phyloP scores from a whole-genome alignment of 78 protist genomes.

The Protostelium mycophagum region DNA sequence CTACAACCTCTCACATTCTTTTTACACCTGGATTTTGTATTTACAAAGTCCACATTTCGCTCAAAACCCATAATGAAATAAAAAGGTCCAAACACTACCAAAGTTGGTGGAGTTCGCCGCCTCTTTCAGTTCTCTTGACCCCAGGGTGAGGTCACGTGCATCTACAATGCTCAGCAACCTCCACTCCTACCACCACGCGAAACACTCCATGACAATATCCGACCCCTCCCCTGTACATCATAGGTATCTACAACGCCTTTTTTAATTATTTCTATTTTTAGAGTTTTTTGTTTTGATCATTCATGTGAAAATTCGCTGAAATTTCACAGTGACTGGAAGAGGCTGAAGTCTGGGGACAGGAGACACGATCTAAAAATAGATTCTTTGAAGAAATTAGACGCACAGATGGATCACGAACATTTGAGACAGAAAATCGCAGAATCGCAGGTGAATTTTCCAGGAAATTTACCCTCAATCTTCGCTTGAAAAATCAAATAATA shows the following conservation, averaged over 20 bases:
- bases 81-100: slow-evolving; percentile 33
- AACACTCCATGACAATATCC: slow-evolving; percentile 9
- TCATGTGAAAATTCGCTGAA: no score
- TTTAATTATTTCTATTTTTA: no score
- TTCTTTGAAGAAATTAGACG: slow-evolving; percentile 41
- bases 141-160: slow-evolving; percentile 32
- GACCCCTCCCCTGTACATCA: no score
- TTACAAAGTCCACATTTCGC: no score
- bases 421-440: slow-evolving; percentile 31
- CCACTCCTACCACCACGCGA: slow-evolving; percentile 30
- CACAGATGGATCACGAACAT: slow-evolving; percentile 52
- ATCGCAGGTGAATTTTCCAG: slow-evolving; percentile 26
- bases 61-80: no score
- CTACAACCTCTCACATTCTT: no score
- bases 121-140: slow-evolving; percentile 30
- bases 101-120: slow-evolving; percentile 39
- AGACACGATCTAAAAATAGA: slow-evolving; percentile 38
- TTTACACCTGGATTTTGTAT: no score
- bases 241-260: no score
- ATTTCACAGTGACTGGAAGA: slow-evolving; percentile 22
- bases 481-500: no score
- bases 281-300: no score
- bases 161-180: slow-evolving; percentile 49
- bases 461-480: no score
- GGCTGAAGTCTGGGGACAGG: slow-evolving; percentile 40